Percentiles rank a stretch among this genome's conserved stretches.
These are phyloP conservation scores for Gryganskiella cystojenkinii DNA, from an alignment of 192 early-diverging fungal species.

Conservation along the genomic window DNA sequence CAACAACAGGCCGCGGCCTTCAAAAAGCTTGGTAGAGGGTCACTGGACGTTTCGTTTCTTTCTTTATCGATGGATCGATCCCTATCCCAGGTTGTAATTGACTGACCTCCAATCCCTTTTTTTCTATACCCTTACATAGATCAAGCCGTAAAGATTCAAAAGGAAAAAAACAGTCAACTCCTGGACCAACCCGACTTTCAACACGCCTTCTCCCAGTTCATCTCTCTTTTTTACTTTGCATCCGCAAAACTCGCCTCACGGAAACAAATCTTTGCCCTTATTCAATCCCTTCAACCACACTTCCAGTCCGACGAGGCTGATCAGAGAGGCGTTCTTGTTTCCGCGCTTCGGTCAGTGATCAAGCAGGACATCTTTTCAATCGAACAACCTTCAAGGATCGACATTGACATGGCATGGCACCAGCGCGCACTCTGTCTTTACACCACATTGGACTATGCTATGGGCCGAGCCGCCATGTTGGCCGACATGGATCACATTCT, in stretches of 20 bases:
- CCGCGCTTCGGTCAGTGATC: conserved; percentile 35
- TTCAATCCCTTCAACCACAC: conserved; percentile 34
- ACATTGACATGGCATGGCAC: conserved; percentile 53
- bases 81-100: no score
- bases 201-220: conserved; percentile 43
- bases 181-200: conserved; percentile 43
- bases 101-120: neutral
- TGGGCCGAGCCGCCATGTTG: conserved; percentile 48
- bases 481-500: conserved; percentile 39
- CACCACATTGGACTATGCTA: conserved; percentile 53
- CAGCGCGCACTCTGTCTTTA: conserved; percentile 59
- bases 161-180: conserved; percentile 18
- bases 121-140: neutral
- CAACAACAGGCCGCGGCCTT: conserved; percentile 49
- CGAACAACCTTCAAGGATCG: conserved; percentile 4
- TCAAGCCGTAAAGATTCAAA: conserved; percentile 38
- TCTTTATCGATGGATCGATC: neutral
- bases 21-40: conserved; percentile 43
- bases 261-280: conserved; percentile 45
- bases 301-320: conserved; percentile 33
- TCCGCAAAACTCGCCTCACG: conserved; percentile 43
- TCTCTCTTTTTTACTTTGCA: conserved; percentile 32
- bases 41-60: neutral
- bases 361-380: conserved; percentile 25
- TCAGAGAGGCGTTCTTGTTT: conserved; percentile 32